Evolutionary conservation across 2,329 filamentous ascomycete genomes (phyloP), one percentile per base, ranked within the genome.

Genomic region (Pyrenophora tritici-repentis): DNA sequence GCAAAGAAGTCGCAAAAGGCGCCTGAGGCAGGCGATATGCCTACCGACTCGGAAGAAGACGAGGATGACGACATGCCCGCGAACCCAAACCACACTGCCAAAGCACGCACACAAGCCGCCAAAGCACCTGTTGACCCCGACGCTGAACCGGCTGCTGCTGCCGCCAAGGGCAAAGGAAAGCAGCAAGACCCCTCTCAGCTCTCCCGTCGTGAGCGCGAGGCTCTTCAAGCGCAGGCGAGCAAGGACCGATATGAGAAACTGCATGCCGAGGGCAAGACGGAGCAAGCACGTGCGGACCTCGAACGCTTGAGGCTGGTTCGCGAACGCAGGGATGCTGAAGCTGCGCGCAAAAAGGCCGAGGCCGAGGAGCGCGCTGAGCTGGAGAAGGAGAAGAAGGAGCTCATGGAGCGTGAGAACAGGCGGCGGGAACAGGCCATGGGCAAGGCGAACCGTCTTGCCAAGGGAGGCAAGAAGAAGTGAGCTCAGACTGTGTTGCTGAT

Each of bases 231-330:
- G 1, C 87, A 88, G 57, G 89, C 93, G 72, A 91, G 90, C 24
- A 92, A 91, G 74, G 92, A 96, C 79, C 83, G 86, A 62, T 97
- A 96, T 71, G 84, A 91, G 80, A 96, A 95, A 77, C 75, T 97
- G 65, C 93, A 97, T 68, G 90, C 91, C 50, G 89, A 91, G 70
- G 93, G 93, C 67, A 97, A 97, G 85, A 97, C 94, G 37, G 94
- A 99, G 55, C 90, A 97, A 81, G 92, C 93, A 40, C 88, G 90
- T 73, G 87, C 90, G 4, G 94, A 99, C 75, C 71, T 97, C 62
- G 93, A 91, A 52, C 84, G 94, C 48, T 77, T 99, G 67, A 86
- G 81, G 73, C 72, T 93, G 53, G 91, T 99, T 61, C 85, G 87
- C 40, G 90, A 96, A 81, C 88, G 91, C 78, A 85, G 94, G 58